phyloP scores from a whole-genome alignment of 1,284 basidiomycete genomes.

The Heterobasidion parviporum region DNA sequence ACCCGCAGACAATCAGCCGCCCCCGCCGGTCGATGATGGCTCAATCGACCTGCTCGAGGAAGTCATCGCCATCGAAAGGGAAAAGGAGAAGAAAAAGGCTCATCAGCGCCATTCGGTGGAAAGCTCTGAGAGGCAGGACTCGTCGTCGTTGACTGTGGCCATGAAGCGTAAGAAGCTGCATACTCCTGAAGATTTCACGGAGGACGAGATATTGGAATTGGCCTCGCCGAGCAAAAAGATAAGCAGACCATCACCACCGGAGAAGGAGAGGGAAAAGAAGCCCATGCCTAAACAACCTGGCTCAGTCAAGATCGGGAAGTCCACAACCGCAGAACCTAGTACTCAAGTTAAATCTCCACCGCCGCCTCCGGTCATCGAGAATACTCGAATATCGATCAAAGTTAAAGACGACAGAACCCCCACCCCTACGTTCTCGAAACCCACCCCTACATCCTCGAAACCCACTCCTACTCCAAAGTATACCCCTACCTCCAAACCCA shows the following conservation, averaged over 20 bases:
- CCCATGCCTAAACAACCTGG: constrained; percentile 15
- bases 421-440: background rate
- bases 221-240: constrained; percentile 60
- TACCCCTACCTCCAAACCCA: background rate
- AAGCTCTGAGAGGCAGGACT: constrained; percentile 13
- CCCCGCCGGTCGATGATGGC: constrained; percentile 64
- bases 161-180: constrained; percentile 11
- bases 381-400: constrained; percentile 9
- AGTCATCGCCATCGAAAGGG: constrained; percentile 70
- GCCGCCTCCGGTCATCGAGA: background rate
- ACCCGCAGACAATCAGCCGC: constrained; percentile 44
- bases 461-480: constrained; percentile 5
- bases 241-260: constrained; percentile 22
- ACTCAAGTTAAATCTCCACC: constrained; percentile 1
- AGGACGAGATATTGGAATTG: constrained; percentile 53
- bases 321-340: constrained; percentile 1
- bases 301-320: constrained; percentile 16
- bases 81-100: constrained; percentile 39
- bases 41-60: constrained; percentile 73
- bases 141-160: constrained; percentile 1
- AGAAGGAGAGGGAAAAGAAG: constrained; percentile 45
- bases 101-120: constrained; percentile 13
- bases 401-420: constrained; percentile 14
- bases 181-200: constrained; percentile 17
- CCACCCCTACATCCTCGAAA: constrained; percentile 1